Conservation (phyloP, 2,329 filamentous ascomycete genomes). For the Cladosporium cucumerinum region DNA sequence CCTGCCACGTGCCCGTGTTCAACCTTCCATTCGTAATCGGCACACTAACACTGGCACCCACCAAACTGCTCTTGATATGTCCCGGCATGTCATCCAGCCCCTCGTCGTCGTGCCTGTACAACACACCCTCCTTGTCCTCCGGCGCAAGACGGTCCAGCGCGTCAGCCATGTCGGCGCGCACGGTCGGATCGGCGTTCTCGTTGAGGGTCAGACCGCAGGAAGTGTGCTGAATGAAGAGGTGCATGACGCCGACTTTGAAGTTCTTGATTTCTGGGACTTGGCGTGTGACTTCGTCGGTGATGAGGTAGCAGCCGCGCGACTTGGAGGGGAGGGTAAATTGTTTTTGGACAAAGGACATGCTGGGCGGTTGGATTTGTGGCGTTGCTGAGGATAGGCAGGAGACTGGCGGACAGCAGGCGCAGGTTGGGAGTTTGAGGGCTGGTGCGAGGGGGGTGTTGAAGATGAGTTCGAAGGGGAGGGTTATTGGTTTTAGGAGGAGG, state of each 20-base stretch:
- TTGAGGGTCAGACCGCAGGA: constrained; percentile 87
- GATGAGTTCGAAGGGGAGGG: constrained; percentile 30
- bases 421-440: constrained; percentile 27
- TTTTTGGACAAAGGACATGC: constrained; percentile 75
- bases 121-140: constrained; percentile 60
- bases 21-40: constrained; percentile 85
- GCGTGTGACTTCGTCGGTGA: constrained; percentile 71
- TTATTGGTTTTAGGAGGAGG: constrained; percentile 35
- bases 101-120: constrained; percentile 87
- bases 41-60: constrained; percentile 85
- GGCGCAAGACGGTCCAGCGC: constrained; percentile 87
- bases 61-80: constrained; percentile 86
- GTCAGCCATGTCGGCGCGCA: constrained; percentile 91
- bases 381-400: constrained; percentile 22
- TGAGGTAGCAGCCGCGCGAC: constrained; percentile 80
- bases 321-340: constrained; percentile 73
- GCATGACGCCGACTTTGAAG: constrained; percentile 82
- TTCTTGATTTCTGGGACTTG: constrained; percentile 73
- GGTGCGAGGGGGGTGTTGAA: constrained; percentile 31
- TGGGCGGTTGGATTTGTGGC: constrained; percentile 24
- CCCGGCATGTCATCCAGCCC: constrained; percentile 95
- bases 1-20: constrained; percentile 72
- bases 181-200: constrained; percentile 84
- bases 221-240: constrained; percentile 95
- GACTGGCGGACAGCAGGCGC: constrained; percentile 34